Percentiles rank a stretch among this genome's conserved stretches.
phyloP scores from a whole-genome alignment of 1,139 yeast genomes.

The Tardiomyces digboiensis region DNA sequence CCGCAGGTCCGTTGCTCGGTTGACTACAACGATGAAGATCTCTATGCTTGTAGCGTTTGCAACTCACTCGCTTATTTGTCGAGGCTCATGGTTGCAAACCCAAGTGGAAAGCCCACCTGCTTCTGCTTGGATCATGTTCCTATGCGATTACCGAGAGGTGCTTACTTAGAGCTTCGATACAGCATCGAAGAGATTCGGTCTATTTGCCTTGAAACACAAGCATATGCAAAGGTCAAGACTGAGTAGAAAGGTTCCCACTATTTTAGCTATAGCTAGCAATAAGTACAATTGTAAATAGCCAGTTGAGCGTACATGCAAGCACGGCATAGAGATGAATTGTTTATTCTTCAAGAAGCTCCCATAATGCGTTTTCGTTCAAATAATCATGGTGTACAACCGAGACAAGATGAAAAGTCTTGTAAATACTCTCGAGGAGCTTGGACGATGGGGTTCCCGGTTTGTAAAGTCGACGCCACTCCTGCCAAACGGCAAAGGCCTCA shows the following conservation, averaged over 20 bases:
- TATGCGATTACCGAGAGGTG: not conserved
- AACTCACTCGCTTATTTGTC: constrained; percentile 21
- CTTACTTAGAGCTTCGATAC: constrained; percentile 9
- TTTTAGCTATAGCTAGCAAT: too few species aligned
- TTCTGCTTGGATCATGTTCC: constrained; percentile 16
- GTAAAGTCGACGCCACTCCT: constrained; percentile 85
- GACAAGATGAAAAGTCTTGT: constrained; percentile 60
- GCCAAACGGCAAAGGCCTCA: constrained; percentile 87
- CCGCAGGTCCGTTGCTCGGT: constrained; percentile 4
- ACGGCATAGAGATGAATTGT: too few species aligned
- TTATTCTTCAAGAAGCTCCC: constrained; percentile 55
- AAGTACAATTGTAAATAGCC: too few species aligned
- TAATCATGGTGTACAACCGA: constrained; percentile 83
- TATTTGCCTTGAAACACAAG: too few species aligned
- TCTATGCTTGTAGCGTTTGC: constrained; percentile 16
- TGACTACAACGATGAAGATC: constrained; percentile 19
- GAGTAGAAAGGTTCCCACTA: too few species aligned
- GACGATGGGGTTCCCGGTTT: constrained; percentile 45
- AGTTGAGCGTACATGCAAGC: too few species aligned
- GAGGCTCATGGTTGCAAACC: constrained; percentile 11
- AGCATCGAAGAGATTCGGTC: constrained; percentile 8
- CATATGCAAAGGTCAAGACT: too few species aligned
- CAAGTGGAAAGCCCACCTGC: constrained; percentile 6
- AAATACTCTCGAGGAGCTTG: constrained; percentile 49
- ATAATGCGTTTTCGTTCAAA: constrained; percentile 61